Evolutionary conservation across 108 stramenopile species (phyloP).

Genomic region (Nitzschia inconspicua): DNA sequence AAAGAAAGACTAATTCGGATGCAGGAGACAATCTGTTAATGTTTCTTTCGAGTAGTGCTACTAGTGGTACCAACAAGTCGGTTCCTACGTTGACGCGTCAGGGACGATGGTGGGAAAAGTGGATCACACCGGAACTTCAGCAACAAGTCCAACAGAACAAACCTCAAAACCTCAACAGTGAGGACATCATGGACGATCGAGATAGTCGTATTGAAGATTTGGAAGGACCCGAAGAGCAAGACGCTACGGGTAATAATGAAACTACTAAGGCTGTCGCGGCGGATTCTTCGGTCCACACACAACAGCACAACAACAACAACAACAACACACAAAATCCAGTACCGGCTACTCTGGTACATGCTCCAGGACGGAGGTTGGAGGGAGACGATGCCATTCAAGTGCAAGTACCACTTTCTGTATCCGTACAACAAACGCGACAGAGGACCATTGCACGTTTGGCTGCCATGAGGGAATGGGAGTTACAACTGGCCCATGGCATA

Average conservation of each 20-base stretch:
- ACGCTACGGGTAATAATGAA: neutral
- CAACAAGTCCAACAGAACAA: slow-evolving; percentile 5
- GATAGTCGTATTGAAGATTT: slow-evolving; percentile 45
- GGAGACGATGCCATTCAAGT: slow-evolving; percentile 61
- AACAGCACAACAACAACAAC: neutral
- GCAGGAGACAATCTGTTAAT: neutral
- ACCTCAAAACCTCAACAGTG: slow-evolving; percentile 23
- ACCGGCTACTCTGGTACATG: slow-evolving; percentile 23
- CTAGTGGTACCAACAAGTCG: neutral
- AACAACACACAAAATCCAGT: slow-evolving; percentile 9
- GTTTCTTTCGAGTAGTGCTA: neutral
- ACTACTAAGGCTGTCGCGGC: neutral
- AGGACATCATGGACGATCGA: slow-evolving; percentile 17
- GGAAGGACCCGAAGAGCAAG: slow-evolving; percentile 55
- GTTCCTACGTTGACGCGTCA: slow-evolving; percentile 5
- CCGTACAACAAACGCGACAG: slow-evolving; percentile 32
- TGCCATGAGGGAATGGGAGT: slow-evolving; percentile 74
- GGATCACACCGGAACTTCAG: slow-evolving; percentile 24
- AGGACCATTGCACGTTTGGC: slow-evolving; percentile 63
- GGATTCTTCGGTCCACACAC: neutral
- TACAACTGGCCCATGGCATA: slow-evolving; percentile 55
- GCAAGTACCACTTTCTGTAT: slow-evolving; percentile 42
- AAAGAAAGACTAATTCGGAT: neutral
- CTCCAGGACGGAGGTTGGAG: slow-evolving; percentile 72
- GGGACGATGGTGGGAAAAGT: slow-evolving; percentile 78